Evolutionary conservation across 257 asterid species (phyloP).

Genomic region (Striga asiatica): DNA sequence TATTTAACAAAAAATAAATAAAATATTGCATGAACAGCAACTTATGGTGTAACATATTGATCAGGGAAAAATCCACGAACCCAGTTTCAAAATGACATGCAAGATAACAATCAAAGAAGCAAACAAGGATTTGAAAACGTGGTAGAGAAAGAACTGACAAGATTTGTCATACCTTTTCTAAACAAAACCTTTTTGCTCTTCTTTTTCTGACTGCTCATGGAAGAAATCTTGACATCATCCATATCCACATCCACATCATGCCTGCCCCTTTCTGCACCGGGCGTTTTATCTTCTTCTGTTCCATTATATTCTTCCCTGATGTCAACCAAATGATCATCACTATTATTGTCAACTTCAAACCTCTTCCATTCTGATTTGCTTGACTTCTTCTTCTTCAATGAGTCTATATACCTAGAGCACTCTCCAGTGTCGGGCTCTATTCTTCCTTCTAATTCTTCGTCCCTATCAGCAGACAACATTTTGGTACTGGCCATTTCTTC

Average conservation of each 20-base stretch:
- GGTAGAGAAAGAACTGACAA: background rate
- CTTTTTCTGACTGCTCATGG: slow-evolving; percentile 45
- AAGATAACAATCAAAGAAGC: too few species aligned
- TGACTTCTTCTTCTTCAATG: slow-evolving; percentile 30
- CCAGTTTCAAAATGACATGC: background rate
- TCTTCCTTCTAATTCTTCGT: slow-evolving; percentile 68
- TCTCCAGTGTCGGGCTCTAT: slow-evolving; percentile 69
- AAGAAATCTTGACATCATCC: slow-evolving; percentile 24
- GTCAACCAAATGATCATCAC: slow-evolving; percentile 48
- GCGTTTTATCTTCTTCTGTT: slow-evolving; percentile 59
- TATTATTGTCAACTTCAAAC: slow-evolving; percentile 33
- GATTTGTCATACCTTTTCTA: slow-evolving; percentile 39
- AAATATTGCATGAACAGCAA: background rate
- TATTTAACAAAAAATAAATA: too few species aligned
- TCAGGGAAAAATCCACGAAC: background rate
- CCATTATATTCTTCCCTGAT: slow-evolving; percentile 75
- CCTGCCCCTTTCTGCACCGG: slow-evolving; percentile 32
- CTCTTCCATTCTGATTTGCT: slow-evolving; percentile 32
- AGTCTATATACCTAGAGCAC: slow-evolving; percentile 30
- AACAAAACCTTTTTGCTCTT: slow-evolving; percentile 66
- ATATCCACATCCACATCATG: slow-evolving; percentile 31
- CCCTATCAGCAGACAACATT: slow-evolving; percentile 38
- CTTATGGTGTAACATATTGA: background rate
- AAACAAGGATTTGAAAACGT: background rate
- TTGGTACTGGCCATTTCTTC: slow-evolving; percentile 31